phyloP scores from a whole-genome alignment of 768 basidiomycete species.

The Suillus ampliporus region DNA sequence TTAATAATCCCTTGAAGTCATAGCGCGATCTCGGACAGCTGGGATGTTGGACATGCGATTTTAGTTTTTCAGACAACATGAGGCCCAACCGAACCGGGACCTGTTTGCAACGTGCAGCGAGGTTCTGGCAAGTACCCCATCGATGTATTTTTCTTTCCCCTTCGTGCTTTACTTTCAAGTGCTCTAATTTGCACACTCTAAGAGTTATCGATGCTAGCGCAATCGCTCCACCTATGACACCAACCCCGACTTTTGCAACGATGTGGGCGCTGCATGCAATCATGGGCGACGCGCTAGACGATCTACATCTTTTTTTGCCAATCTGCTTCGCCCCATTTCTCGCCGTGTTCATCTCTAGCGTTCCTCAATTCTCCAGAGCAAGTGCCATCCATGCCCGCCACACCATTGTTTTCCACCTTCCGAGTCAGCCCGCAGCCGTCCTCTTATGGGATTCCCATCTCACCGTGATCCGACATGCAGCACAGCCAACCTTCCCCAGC shows the following conservation, averaged over 20 bases:
- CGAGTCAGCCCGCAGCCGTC: conserved; percentile 4
- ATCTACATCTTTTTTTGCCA: conserved; percentile 54
- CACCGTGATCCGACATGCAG: conserved; percentile 8
- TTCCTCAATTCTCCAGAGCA: conserved; percentile 37
- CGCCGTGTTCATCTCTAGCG: conserved; percentile 22
- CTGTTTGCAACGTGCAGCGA: not conserved
- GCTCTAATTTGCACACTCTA: not conserved
- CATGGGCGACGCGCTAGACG: conserved; percentile 65
- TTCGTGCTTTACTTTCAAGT: too few species aligned
- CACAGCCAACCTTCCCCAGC: conserved; percentile 65
- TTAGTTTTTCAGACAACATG: not conserved
- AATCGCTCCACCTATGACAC: conserved; percentile 10
- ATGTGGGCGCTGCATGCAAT: conserved; percentile 68
- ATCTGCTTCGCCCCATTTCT: conserved; percentile 23
- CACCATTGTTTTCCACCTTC: conserved; percentile 38
- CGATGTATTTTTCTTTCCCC: not conserved
- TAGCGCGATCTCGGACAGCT: not conserved
- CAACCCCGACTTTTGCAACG: conserved; percentile 64
- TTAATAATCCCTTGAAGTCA: not conserved
- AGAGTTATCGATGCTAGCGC: not conserved
- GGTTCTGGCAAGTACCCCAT: not conserved
- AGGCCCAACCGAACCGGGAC: not conserved
- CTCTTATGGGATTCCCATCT: conserved; percentile 10
- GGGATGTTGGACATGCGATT: too few species aligned
- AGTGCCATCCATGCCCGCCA: conserved; percentile 32